Evolutionary conservation across 768 basidiomycete genomes (phyloP).

Genomic region (Cantharellus cinnabarinus): DNA sequence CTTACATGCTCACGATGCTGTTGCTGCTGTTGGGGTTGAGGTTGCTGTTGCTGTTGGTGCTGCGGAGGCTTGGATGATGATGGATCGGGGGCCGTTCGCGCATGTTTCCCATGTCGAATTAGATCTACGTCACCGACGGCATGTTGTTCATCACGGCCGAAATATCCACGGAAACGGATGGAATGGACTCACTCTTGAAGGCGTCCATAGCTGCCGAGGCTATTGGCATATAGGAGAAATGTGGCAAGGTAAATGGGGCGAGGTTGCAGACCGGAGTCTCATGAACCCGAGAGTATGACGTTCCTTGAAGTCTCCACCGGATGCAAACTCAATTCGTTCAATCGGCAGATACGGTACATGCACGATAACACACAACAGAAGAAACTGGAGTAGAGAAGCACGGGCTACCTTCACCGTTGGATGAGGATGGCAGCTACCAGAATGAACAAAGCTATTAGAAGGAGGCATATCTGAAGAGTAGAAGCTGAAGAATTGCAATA

Average conservation of each 20-base stretch:
- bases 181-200: conserved; percentile 51
- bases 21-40: conserved; percentile 12
- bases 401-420: no score
- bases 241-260: not conserved
- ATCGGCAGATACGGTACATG: not conserved
- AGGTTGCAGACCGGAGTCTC: not conserved
- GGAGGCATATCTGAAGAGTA: no score
- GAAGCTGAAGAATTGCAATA: no score
- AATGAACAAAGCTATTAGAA: no score
- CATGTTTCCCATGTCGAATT: conserved; percentile 62
- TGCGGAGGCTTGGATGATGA: not conserved
- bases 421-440: no score
- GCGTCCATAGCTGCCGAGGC: conserved; percentile 42
- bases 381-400: no score
- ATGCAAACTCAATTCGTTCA: not conserved
- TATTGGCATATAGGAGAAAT: not conserved
- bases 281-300: not conserved
- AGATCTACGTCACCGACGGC: conserved; percentile 32
- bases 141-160: conserved; percentile 8
- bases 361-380: not conserved
- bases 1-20: conserved; percentile 9
- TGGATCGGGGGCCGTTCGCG: conserved; percentile 15
- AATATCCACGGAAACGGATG: conserved; percentile 9
- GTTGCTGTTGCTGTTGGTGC: conserved; percentile 12
- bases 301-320: not conserved